phyloP scores from a whole-genome alignment of 768 basidiomycete species.

The Boletus sp. region DNA sequence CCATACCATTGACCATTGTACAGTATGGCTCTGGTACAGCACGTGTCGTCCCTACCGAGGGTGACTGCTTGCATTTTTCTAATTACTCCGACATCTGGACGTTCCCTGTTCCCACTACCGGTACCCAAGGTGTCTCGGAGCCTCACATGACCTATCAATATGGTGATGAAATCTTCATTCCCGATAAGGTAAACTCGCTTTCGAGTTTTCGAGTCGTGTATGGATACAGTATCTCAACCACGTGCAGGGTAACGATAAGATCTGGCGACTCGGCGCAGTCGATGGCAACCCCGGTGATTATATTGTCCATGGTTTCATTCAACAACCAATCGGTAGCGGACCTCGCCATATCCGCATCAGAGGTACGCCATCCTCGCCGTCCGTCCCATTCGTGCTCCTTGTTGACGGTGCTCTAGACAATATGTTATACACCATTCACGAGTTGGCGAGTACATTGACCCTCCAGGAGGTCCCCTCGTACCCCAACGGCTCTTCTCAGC shows the following conservation, averaged over 20 bases:
- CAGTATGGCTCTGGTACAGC: conserved; percentile 58
- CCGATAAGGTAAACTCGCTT: conserved; percentile 53
- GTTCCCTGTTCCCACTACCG: conserved; percentile 47
- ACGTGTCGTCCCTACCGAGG: conserved; percentile 47
- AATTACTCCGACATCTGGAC: conserved; percentile 41
- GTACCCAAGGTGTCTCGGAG: conserved; percentile 41
- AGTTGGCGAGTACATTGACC: conserved; percentile 54
- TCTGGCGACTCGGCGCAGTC: conserved; percentile 48
- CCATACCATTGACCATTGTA: neutral
- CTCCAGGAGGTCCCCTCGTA: conserved; percentile 49
- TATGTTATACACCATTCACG: conserved; percentile 53
- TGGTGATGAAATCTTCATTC: conserved; percentile 55
- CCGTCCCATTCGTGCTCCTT: too few species aligned
- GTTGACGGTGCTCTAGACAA: conserved; percentile 35
- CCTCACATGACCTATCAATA: conserved; percentile 67
- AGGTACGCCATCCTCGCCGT: conserved; percentile 21
- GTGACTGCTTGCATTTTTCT: conserved; percentile 36
- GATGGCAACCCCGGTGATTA: neutral
- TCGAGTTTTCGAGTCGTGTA: neutral
- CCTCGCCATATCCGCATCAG: conserved; percentile 50
- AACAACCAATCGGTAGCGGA: conserved; percentile 58
- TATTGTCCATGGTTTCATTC: neutral
- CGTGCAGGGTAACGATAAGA: conserved; percentile 59
- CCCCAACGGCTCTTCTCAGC: conserved; percentile 50
- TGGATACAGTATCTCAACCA: neutral